Evolutionary conservation across 2,329 filamentous ascomycete species (phyloP).

Genomic region (Trichophyton mentagrophytes): DNA sequence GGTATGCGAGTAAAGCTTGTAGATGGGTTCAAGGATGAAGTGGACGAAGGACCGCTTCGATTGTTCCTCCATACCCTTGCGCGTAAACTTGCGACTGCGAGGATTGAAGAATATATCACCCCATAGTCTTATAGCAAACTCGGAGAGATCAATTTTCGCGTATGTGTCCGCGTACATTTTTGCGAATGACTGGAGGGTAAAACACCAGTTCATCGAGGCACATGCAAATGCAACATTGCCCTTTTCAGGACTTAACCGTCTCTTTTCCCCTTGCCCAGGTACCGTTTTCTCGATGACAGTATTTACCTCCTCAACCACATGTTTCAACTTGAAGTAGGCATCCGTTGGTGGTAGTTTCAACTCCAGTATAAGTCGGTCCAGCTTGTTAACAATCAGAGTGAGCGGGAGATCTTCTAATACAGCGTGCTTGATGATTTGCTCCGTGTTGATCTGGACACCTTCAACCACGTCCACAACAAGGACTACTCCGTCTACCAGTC

Average conservation of each 20-base stretch:
- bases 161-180: conserved; percentile 92
- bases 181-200: conserved; percentile 84
- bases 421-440: conserved; percentile 93
- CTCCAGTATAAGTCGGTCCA: conserved; percentile 89
- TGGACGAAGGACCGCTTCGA: conserved; percentile 82
- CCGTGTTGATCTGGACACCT: conserved; percentile 96
- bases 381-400: conserved; percentile 88
- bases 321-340: conserved; percentile 97
- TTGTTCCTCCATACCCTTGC: conserved; percentile 68
- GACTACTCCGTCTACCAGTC: conserved; percentile 82
- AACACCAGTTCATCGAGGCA: conserved; percentile 90
- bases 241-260: conserved; percentile 83
- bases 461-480: conserved; percentile 93
- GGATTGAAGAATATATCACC: conserved; percentile 96
- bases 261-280: conserved; percentile 65
- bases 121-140: conserved; percentile 81
- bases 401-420: conserved; percentile 80
- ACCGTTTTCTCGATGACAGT: conserved; percentile 81
- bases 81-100: conserved; percentile 74
- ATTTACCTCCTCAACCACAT: conserved; percentile 97
- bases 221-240: conserved; percentile 97
- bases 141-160: conserved; percentile 63
- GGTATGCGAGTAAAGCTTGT: conserved; percentile 92
- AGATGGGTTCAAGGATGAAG: conserved; percentile 91
- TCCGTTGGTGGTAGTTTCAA: conserved; percentile 87